Evolutionary conservation across 2,329 filamentous ascomycete species (phyloP).

Genomic region (Xylariaceae sp.): DNA sequence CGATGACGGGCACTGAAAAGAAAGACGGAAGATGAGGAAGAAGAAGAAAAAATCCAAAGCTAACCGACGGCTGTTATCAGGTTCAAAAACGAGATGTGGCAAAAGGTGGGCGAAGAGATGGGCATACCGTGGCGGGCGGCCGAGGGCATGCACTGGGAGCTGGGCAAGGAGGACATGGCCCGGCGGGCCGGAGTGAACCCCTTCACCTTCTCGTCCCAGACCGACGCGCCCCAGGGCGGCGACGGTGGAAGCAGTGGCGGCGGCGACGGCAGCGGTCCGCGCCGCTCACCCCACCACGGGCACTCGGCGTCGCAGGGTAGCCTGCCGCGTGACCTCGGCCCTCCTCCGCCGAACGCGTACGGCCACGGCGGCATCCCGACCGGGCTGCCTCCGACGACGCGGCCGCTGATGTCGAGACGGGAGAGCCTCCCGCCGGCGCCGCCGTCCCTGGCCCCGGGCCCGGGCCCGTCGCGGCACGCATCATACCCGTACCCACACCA

Average conservation of each 20-base stretch:
- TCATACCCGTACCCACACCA: not conserved
- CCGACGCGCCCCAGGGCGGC: constrained; percentile 35
- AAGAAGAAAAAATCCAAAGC: constrained; percentile 7
- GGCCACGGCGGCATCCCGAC: constrained; percentile 31
- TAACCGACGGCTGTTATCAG: constrained; percentile 42
- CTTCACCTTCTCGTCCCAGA: constrained; percentile 61
- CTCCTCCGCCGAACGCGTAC: constrained; percentile 5
- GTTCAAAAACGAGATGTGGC: constrained; percentile 98
- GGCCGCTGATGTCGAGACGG: constrained; percentile 32
- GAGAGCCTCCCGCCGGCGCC: constrained; percentile 27
- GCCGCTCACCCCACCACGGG: constrained; percentile 16
- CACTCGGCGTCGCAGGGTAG: constrained; percentile 41
- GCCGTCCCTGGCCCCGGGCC: constrained; percentile 7
- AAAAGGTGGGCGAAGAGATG: constrained; percentile 91
- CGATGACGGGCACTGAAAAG: not conserved
- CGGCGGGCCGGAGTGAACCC: constrained; percentile 82
- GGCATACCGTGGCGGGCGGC: constrained; percentile 89
- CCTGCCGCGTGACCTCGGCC: constrained; percentile 37
- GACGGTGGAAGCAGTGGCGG: constrained; percentile 29
- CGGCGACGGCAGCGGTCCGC: constrained; percentile 15
- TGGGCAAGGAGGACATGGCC: constrained; percentile 91
- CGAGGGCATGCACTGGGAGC: constrained; percentile 97
- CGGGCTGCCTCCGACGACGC: constrained; percentile 19
- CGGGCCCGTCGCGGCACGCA: constrained; percentile 1
- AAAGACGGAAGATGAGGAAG: constrained; percentile 1